Percentiles rank a stretch among this genome's conserved stretches.
Evolutionary conservation across 192 early-diverging fungal species (phyloP).

Genomic region (Backusella tuberculispora): DNA sequence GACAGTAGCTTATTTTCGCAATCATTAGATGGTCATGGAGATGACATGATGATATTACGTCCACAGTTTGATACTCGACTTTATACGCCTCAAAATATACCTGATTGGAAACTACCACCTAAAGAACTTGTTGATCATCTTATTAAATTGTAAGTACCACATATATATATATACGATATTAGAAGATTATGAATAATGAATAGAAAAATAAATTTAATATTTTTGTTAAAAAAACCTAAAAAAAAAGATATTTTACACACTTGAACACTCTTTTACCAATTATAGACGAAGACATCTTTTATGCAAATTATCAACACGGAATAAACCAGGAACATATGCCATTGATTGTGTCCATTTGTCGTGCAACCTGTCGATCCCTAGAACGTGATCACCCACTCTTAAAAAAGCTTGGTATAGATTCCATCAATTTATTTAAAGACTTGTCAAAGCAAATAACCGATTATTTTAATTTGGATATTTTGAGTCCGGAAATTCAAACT

Average conservation of each 20-base stretch:
- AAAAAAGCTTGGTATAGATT: not conserved
- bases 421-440: conserved; percentile 5
- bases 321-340: conserved; percentile 6
- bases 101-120: conserved; percentile 23
- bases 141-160: conserved; percentile 23
- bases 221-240: no score
- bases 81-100: no score
- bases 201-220: no score
- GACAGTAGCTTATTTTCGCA: not conserved
- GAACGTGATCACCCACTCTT: conserved; percentile 15
- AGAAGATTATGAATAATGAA: not conserved
- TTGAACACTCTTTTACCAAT: conserved; percentile 28
- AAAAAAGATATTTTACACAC: conserved; percentile 33
- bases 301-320: conserved; percentile 10
- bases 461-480: conserved; percentile 20
- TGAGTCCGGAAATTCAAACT: conserved; percentile 21
- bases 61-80: not conserved
- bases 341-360: conserved; percentile 21
- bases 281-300: conserved; percentile 29
- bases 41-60: conserved; percentile 15
- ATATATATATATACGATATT: not conserved
- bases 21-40: conserved; percentile 13
- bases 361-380: conserved; percentile 20
- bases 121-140: conserved; percentile 29
- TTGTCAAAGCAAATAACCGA: conserved; percentile 5